Percentiles rank a stretch among this genome's conserved stretches.
Evolutionary conservation across 805 yeast species (phyloP).

Genomic region (Hanseniaspora clermontiae): DNA sequence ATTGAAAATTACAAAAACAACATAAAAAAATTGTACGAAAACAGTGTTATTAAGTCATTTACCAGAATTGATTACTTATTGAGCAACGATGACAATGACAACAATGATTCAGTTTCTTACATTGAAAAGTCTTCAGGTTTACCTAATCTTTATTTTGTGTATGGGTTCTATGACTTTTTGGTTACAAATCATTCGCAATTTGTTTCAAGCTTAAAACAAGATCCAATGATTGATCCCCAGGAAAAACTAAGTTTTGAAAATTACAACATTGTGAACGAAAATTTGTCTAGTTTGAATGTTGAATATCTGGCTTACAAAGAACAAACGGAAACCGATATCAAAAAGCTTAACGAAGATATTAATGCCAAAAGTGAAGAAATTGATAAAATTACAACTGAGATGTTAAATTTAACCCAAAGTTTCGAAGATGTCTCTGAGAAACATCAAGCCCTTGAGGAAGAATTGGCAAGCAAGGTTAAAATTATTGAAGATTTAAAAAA

Average conservation of each 20-base stretch:
- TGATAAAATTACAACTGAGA: slow-evolving; percentile 12
- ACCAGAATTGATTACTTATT: slow-evolving; percentile 37
- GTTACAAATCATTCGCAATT: slow-evolving; percentile 61
- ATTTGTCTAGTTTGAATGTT: slow-evolving; percentile 26
- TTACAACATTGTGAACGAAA: slow-evolving; percentile 31
- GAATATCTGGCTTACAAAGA: slow-evolving; percentile 26
- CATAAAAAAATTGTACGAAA: slow-evolving; percentile 59
- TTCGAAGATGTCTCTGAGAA: slow-evolving; percentile 17
- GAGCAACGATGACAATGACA: slow-evolving; percentile 29
- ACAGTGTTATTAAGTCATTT: slow-evolving; percentile 41
- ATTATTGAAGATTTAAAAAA: slow-evolving; percentile 19
- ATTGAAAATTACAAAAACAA: slow-evolving; percentile 64
- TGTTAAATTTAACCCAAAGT: slow-evolving; percentile 14
- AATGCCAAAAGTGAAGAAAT: slow-evolving; percentile 15
- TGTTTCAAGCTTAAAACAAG: slow-evolving; percentile 55
- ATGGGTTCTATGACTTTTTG: slow-evolving; percentile 48
- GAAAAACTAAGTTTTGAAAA: slow-evolving; percentile 49
- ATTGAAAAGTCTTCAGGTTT: slow-evolving; percentile 37
- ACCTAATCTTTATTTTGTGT: slow-evolving; percentile 67
- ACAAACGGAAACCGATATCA: slow-evolving; percentile 19
- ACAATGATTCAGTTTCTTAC: slow-evolving; percentile 43
- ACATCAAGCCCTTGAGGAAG: slow-evolving; percentile 17
- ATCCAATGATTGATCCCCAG: slow-evolving; percentile 62
- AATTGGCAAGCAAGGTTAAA: background rate
- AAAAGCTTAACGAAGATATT: slow-evolving; percentile 18